These are phyloP conservation scores for Zarea fungicola DNA, from an alignment of 2,329 filamentous ascomycete species.

Conservation along the genomic window DNA sequence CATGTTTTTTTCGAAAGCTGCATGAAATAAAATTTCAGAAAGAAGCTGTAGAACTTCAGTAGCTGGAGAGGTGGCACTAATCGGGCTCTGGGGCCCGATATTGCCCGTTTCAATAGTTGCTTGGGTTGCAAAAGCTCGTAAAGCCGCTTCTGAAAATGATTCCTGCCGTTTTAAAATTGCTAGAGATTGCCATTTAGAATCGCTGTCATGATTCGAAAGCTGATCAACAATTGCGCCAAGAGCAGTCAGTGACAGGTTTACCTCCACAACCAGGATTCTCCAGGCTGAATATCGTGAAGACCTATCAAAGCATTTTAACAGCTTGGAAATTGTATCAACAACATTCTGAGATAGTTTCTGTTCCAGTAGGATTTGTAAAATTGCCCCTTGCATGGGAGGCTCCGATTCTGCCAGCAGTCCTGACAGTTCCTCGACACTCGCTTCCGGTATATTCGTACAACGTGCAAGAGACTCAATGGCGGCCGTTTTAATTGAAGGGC, in stretches of 20 bases:
- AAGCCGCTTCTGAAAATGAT: not conserved
- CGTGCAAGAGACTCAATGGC: not conserved
- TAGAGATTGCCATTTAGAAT: not conserved
- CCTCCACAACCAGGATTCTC: not conserved
- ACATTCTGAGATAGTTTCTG: not conserved
- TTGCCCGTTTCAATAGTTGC: not conserved
- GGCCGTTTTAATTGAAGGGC: not conserved
- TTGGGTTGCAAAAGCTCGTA: not conserved
- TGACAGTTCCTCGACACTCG: not conserved
- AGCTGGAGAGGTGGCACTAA: not conserved
- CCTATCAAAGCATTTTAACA: not conserved
- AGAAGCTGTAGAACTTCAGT: not conserved
- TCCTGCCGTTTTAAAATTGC: not conserved
- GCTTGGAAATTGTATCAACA: not conserved
- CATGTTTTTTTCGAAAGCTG: not conserved
- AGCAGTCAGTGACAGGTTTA: not conserved
- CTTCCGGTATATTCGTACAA: not conserved
- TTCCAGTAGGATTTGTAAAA: not conserved
- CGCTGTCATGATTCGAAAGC: not conserved
- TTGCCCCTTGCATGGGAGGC: not conserved
- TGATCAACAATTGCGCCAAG: not conserved
- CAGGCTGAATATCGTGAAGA: not conserved
- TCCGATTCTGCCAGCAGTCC: not conserved
- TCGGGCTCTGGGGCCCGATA: too few relatives aligned
- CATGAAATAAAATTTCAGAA: not conserved